Evolutionary conservation across 176 grass and related monocot genomes (phyloP), one percentile per base, ranked within the genome.

Genomic region (Tuctoria greenei): DNA sequence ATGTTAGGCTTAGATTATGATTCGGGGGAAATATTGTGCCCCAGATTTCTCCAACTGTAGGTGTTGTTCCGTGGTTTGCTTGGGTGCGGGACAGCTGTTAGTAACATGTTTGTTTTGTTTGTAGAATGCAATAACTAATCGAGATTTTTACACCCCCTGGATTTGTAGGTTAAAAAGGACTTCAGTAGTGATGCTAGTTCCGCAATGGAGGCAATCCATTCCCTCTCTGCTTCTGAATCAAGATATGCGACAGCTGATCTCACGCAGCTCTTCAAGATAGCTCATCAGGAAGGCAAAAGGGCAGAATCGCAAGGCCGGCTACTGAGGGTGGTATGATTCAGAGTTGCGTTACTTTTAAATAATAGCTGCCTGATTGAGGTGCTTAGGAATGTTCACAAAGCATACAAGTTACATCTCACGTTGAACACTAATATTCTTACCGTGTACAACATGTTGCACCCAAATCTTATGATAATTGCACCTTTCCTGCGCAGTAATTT

Each of bases 191-290:
- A 99, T 68, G 28, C 85, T 73, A 78, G 70, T 61, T 88, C 49
- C 18, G 84, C 68, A 63, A 43, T 69, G 8, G 85, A 87, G 40
- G 73, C 64, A 27, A 88, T 99, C 63, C 74, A 67, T 49, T 72
- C 77, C 44, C 38, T 99, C 51, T 43, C 58, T 38, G 61, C 91
- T 39, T 50, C 76, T 25, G 87, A 92, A 20, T 60, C 82, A 16
- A 73, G 84, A 44, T 83, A 51, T 27, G 76, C 11, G 4, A 62
- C 27, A 3, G 85, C 89, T 24, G 95, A 99, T 87, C 86, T 99
- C 64, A 99, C 95, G 43, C 79, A 92, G 46, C 82, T 99, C 74
- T 99, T 99, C 64, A 89, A 90, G 69, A 79, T 92, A 85, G 95
- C 95, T 65, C 44, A 72, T 40, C 80, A 77, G 5, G 95, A 95